Percentiles rank a stretch among this genome's conserved stretches.
phyloP scores from a whole-genome alignment of 371 early-diverging fungal genomes.

The Circinella umbellata region DNA sequence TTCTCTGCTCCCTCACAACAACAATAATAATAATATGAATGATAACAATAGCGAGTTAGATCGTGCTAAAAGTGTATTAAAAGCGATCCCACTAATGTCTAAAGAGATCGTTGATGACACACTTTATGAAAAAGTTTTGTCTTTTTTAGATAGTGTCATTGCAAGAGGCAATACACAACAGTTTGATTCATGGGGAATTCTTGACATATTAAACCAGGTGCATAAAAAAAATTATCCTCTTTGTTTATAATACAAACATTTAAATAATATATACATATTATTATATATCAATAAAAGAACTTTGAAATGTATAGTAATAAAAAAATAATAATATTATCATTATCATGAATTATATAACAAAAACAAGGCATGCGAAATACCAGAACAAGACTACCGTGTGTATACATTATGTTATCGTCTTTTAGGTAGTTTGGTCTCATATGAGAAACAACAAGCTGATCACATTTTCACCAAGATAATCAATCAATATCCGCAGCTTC shows the following conservation, averaged over 20 bases:
- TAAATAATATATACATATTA: too few relatives aligned
- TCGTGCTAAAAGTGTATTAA: constrained; percentile 32
- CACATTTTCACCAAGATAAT: constrained; percentile 20
- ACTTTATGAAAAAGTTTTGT: constrained; percentile 50
- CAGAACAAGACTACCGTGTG: constrained; percentile 48
- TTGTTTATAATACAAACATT: too few relatives aligned
- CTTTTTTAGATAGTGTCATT: constrained; percentile 30
- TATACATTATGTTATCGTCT: constrained; percentile 41
- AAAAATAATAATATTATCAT: background rate
- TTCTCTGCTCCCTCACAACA: too few relatives aligned
- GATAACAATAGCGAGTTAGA: constrained; percentile 23
- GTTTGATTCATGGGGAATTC: constrained; percentile 22
- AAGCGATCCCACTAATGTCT: constrained; percentile 46
- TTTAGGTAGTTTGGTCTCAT: constrained; percentile 33
- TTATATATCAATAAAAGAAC: too few relatives aligned
- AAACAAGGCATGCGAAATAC: constrained; percentile 31
- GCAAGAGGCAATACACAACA: constrained; percentile 11
- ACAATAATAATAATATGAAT: background rate
- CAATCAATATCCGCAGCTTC: constrained; percentile 17
- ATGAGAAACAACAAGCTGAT: constrained; percentile 9
- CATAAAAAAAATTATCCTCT: background rate
- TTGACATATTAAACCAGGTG: constrained; percentile 30
- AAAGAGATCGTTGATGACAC: constrained; percentile 52
- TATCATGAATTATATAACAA: background rate
- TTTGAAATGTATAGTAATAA: too few relatives aligned